These are phyloP conservation scores for Ustilago shanxiensis DNA, from an alignment of 1,284 basidiomycete species.

Conservation along the genomic window DNA sequence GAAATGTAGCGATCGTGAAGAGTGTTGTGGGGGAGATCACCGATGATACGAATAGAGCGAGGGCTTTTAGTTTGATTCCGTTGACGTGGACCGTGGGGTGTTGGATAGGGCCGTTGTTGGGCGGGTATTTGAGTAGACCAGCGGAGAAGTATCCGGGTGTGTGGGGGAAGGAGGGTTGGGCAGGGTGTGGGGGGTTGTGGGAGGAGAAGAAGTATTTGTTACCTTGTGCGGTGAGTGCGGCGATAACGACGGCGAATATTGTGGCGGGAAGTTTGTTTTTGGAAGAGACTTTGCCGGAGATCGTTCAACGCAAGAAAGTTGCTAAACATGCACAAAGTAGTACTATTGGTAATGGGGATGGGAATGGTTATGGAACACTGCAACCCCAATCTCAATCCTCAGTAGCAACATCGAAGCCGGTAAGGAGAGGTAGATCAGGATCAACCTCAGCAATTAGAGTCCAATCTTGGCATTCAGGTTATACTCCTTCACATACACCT, in stretches of 20 bases:
- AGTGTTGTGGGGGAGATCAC: slow-evolving; percentile 57
- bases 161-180: slow-evolving; percentile 21
- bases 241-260: slow-evolving; percentile 60
- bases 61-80: slow-evolving; percentile 55
- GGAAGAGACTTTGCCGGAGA: slow-evolving; percentile 65
- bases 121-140: slow-evolving; percentile 63
- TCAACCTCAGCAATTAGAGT: slow-evolving; percentile 22
- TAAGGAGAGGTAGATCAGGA: slow-evolving; percentile 1
- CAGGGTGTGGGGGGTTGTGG: slow-evolving; percentile 44
- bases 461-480: slow-evolving; percentile 41
- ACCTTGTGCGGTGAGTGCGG: slow-evolving; percentile 58
- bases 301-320: slow-evolving; percentile 31
- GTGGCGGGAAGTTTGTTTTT: slow-evolving; percentile 63
- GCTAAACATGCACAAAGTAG: not conserved
- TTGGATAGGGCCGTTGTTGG: slow-evolving; percentile 56
- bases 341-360: too few relatives aligned
- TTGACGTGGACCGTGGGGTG: slow-evolving; percentile 49
- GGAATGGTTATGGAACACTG: slow-evolving; percentile 3
- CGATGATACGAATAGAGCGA: slow-evolving; percentile 51
- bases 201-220: slow-evolving; percentile 48
- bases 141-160: slow-evolving; percentile 33
- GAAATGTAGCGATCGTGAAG: slow-evolving; percentile 56
- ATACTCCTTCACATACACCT: slow-evolving; percentile 28
- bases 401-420: not conserved
- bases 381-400: not conserved